Percentiles rank a stretch among this genome's conserved stretches.
phyloP scores from a whole-genome alignment of 352 stramenopile genomes.

The Phytophthora boehmeriae region DNA sequence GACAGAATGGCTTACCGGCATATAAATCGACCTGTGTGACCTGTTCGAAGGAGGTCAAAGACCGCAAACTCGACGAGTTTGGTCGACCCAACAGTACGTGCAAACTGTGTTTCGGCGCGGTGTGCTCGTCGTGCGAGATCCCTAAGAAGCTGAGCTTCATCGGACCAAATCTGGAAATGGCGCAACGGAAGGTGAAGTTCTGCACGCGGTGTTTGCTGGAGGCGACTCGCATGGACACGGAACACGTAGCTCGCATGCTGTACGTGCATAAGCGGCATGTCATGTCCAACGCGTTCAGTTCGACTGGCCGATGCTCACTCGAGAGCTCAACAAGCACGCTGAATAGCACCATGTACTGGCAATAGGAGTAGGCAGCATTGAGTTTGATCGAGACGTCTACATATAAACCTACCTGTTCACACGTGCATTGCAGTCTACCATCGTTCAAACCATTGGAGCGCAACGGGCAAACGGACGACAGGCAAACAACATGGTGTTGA shows the following conservation, averaged over 20 bases:
- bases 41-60: constrained; percentile 25
- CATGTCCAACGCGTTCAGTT: constrained; percentile 23
- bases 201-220: constrained; percentile 34
- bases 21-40: constrained; percentile 25
- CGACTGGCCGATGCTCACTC: constrained; percentile 15
- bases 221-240: constrained; percentile 29
- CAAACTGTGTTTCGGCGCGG: constrained; percentile 28
- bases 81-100: constrained; percentile 19
- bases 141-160: constrained; percentile 38
- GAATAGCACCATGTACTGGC: constrained; percentile 17
- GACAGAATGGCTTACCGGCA: constrained; percentile 4
- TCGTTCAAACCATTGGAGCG: no score
- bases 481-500: no score
- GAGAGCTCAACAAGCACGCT: constrained; percentile 18
- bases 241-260: constrained; percentile 23
- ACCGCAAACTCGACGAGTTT: constrained; percentile 13
- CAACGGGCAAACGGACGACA: no score
- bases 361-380: not conserved
- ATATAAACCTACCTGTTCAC: constrained; percentile 6
- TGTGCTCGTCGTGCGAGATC: constrained; percentile 30
- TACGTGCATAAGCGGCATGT: constrained; percentile 25
- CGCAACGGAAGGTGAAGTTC: constrained; percentile 37
- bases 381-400: not conserved
- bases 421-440: no score
- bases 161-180: constrained; percentile 18